Base-by-base conservation (phyloP, 2,329 filamentous ascomycete species). In the Thelonectria olida region DNA sequence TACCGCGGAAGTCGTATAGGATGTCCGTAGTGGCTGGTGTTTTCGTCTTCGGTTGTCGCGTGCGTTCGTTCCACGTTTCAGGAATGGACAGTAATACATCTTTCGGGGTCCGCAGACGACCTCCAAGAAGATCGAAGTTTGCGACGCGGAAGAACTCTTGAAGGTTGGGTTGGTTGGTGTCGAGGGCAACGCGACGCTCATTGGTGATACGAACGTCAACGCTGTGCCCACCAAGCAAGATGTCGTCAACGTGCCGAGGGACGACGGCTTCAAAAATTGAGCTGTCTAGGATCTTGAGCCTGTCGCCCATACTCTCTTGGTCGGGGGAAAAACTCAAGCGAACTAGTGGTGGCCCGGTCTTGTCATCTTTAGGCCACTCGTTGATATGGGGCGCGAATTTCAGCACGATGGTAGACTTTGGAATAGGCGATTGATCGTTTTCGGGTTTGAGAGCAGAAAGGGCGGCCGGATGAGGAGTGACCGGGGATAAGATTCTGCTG, bases 171-270 rank as follows among this genome's bases (percentile, higher is more conserved):
- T 76, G 73, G 6, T 71, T 70, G n/a, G 75, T 67, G 34, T 73
- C 71, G 25, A 87, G 70, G 39, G 79, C 76, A 5, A 77, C 71
- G 7, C 82, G 71, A 20, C 72, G 70, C 17, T 74, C 71, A 23
- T 74, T 72, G 20, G 73, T 72, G 42, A 86, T 61, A 39, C 83
- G 83, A 36, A 83, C 70, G 64, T 88, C 85, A 49, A 87, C 80
- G 48, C 74, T 75, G 28, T 79, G 74, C 0, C 68, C 57, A 1
- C 85, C 84, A 4, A 85, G 75, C 34, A 85, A 70, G 4, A 84
- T 69, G 65, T 87, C 83, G 50, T 75, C 64, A 65, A 72, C 17
- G 72, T 69, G 49, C 70, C 70, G 58, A 0, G 68, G 61, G 6
- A 70, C 58, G 41, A 80, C 62, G 42, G 76, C 72, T 36, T 71